Base-by-base conservation (phyloP, 1,139 yeast species). In the Suhomyces anneliseae region DNA sequence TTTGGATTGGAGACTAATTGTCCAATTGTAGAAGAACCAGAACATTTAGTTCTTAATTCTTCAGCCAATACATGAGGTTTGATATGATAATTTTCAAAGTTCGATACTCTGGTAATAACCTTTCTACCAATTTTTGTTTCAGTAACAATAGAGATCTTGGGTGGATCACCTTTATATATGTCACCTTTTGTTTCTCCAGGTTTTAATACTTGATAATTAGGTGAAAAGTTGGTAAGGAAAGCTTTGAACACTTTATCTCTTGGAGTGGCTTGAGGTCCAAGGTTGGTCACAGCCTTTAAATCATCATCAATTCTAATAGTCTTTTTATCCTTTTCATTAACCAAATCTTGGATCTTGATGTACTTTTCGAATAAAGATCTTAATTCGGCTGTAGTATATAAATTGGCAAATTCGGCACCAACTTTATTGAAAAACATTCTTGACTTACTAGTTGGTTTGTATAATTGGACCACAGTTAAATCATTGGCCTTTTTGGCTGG, bases 41-140 rank as follows among this genome's bases (percentile, higher is more conserved):
- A 93, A 64, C 98, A 93, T 52, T 83, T 83, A 31, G 83, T 82
- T 52, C 87, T 81, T 51, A 93, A 66, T 44, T 83, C 87, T 38
- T 81, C 83, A 2, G 95, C 84, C 24, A 93, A 67, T 8, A 74
- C 71, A 35, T 79, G 83, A 0, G 90, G 80, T 49, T 82, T 85
- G 32, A 92, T 78, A 46, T 77, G 75, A 64, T 82, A 93, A 6
- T 72, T 70, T 54, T 89, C 96, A 54, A 87, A 76, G 51, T 88
- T 85, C 27, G 79, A 71, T 0, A 92, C 79, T 41, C 83, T 75
- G 0, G 98, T 92, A 15, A 90, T 80, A 7, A 85, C 76, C 61
- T 90, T 92, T 50, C 95, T 76, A 0, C 97, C 96, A 48, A 88
- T 84, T 55, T 89, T 87, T 55, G 83, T 78, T 63, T 89, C 95